Conservation (phyloP, 805 yeast species). For the Monosporozyma siamensis region DNA sequence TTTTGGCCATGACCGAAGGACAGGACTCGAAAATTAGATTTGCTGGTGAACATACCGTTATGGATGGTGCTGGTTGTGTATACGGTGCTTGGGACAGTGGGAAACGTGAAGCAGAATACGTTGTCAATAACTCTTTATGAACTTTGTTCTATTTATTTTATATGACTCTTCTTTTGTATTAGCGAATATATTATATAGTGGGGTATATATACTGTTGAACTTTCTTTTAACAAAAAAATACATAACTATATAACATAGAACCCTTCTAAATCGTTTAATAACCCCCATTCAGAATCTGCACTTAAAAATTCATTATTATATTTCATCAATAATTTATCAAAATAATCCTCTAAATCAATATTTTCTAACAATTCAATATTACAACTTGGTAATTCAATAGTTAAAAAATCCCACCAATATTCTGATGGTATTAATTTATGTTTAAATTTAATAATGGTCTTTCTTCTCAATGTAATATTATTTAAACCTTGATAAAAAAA, state of each 20-base stretch:
- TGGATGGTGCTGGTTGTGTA: conserved; percentile 85
- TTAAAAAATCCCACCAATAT: conserved; percentile 29
- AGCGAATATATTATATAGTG: neutral
- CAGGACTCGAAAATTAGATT: conserved; percentile 50
- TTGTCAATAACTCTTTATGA: conserved; percentile 12
- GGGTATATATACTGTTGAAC: neutral
- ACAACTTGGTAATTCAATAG: conserved; percentile 21
- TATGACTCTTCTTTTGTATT: no score
- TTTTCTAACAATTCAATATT: conserved; percentile 14
- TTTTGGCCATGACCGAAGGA: conserved; percentile 54
- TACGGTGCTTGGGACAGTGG: conserved; percentile 88
- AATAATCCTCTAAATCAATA: conserved; percentile 22
- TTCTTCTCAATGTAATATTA: conserved; percentile 19
- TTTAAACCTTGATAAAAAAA: conserved; percentile 21
- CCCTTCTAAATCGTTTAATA: conserved; percentile 9
- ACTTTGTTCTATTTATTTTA: neutral
- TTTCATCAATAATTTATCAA: conserved; percentile 17
- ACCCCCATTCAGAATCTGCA: conserved; percentile 6
- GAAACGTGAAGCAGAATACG: conserved; percentile 40
- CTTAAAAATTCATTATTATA: conserved; percentile 15
- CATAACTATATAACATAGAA: conserved; percentile 11
- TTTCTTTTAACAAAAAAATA: no score
- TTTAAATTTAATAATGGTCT: conserved; percentile 22
- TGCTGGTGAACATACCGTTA: conserved; percentile 85
- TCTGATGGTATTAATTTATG: conserved; percentile 25